Base-by-base conservation (phyloP, 768 basidiomycete species). In the Lactifluus rugatus region DNA sequence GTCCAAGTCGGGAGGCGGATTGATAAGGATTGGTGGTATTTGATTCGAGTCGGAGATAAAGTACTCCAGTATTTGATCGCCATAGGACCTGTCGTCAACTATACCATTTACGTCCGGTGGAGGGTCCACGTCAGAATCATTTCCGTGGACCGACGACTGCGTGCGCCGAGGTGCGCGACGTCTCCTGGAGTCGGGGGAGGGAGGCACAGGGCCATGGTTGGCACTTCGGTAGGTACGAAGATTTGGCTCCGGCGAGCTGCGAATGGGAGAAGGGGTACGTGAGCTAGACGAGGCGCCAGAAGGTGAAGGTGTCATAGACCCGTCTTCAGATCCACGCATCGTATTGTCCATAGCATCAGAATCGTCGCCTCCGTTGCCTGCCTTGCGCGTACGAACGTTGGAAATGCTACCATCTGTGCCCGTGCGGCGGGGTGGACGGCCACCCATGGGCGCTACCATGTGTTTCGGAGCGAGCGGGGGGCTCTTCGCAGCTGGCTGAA, bases 401-500 rank as follows among this genome's bases (percentile, higher is more conserved):
- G 54, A 26, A 42, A 44, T 42, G 37, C 64, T 65, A n/a, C 60
- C 60, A 16, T 66, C 66, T n/a, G 57, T 62, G 26, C 41, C 60
- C n/a, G 64, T 50, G 13, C 54, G 68, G 39, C 69, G 69, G 13
- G 73, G 71, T 31, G 75, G 69, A 58, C 78, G 76, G 58, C 80
- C 62, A 2, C 77, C 73, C 47, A 88, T 77, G 26, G 81, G 80
- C 23, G 91, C 84, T 17, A 92, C 92, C 34, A 93, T 75, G 71
- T 99, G 96, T 72, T 98, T 98, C 17, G 96, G 96, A 19, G 96
- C 96, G 37, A 91, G 81, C 21, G 96, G 96, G 0, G 92, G 92
- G 63, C 93, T 95, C 69, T 88, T 89, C 5, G 86, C 83, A 4
- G 86, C 85, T 3, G 94, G 89, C 57, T 87, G 81, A 67, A 94